Conservation (phyloP, 768 basidiomycete species). For the Hygrophorus pudorinus region DNA sequence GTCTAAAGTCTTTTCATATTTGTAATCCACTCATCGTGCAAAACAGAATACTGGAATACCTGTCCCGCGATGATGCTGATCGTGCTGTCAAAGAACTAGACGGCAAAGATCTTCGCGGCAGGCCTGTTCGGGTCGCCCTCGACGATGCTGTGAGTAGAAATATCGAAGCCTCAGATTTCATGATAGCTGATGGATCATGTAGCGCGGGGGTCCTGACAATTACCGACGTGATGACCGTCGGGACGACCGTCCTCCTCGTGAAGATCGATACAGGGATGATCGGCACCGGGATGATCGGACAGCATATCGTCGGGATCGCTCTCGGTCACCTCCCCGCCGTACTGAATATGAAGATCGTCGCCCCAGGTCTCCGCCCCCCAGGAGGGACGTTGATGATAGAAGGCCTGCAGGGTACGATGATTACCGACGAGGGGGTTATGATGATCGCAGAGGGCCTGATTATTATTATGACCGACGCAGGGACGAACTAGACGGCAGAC, state of each 20-base stretch:
- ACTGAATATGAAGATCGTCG: conserved; percentile 65
- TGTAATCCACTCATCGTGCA: conserved; percentile 1
- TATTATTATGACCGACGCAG: conserved; percentile 82
- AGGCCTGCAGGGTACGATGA: conserved; percentile 91
- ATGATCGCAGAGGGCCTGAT: conserved; percentile 78
- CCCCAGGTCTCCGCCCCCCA: conserved; percentile 71
- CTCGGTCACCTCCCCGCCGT: conserved; percentile 71
- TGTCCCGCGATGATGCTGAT: conserved; percentile 83
- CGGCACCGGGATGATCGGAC: conserved; percentile 38
- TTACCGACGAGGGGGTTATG: conserved; percentile 74
- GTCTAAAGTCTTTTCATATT: conserved; percentile 15
- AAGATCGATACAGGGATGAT: conserved; percentile 47
- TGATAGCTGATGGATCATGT: conserved; percentile 7
- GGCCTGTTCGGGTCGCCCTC: conserved; percentile 60
- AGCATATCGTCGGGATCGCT: conserved; percentile 64
- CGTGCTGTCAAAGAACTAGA: conserved; percentile 85
- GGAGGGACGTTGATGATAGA: conserved; percentile 76
- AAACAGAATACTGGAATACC: conserved; percentile 83
- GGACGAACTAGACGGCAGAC: conserved; percentile 53
- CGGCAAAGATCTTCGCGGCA: conserved; percentile 80
- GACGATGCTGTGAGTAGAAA: conserved; percentile 45
- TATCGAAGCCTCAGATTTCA: background rate
- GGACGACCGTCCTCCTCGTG: conserved; percentile 43
- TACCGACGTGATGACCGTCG: conserved; percentile 70
- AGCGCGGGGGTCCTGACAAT: conserved; percentile 65